Evolutionary conservation across 169 alveolate genomes (phyloP), one percentile per base, ranked within the genome.

Genomic region (Cryptosporidium andersoni): DNA sequence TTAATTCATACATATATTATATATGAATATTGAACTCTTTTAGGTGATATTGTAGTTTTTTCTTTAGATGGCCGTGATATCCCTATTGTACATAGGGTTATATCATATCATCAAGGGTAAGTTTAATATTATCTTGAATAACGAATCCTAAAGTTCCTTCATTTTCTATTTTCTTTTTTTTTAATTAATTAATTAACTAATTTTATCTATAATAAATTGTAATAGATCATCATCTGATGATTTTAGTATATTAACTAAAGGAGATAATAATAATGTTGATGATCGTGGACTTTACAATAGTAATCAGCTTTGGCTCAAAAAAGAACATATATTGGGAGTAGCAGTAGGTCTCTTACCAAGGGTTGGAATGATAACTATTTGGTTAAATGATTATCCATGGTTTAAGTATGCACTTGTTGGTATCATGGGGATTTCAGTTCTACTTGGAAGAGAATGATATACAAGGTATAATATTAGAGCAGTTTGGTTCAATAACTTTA

Each of bases 81-180:
- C 12, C 99, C 99, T 37, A 96, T 96, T 34, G 99, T 96, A 3
- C 99, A 96, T 80, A 93, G 99, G 80, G 94, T 94, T 2, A 81
- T 94, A 12, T 82, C 92, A 43, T 88, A 93, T 65, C 93, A 95
- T 67, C 90, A 89, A 55, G 81, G 88, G 92, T 82, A 81, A 74
- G 85, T 60, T 34, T 1, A 36, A 37, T 64, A 51, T 11, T 53
- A 2, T 62, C 43, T 4, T 14, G 49, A 2, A 16, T 14, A 6
- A 34, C 9, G 39, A 37, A 49, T 43, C 14, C 6, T 53, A 16
- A 60, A 60, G 2, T 36, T 16, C 36, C 36, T 12, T 55, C 8
- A 55, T 25, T 25, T 25, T 25, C 25, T 25, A 25, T 4, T 62
- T 14, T 62, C 2, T 14, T 37, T 62, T 37, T 14, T 40, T 36